Percentiles rank a stretch among this genome's conserved stretches.
phyloP scores from a whole-genome alignment of 148 eudicot species.

The Amaranthus palmeri region DNA sequence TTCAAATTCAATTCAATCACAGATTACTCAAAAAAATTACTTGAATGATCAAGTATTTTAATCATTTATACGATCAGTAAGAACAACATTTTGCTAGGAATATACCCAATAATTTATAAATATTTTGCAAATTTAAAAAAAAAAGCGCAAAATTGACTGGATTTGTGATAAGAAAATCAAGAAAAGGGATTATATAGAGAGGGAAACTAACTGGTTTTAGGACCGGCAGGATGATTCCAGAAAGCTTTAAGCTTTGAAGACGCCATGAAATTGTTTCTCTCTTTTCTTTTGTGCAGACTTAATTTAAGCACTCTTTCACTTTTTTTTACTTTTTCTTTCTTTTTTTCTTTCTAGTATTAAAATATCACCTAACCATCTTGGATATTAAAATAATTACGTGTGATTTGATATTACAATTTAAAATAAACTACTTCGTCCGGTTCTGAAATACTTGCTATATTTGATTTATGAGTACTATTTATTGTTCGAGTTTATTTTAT shows the following conservation, averaged over 20 bases:
- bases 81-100: neutral
- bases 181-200: neutral
- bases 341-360: no score
- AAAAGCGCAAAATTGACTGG: neutral
- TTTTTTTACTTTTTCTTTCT: no score
- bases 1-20: no score
- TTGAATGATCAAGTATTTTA: neutral
- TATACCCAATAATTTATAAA: neutral
- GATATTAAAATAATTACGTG: no score
- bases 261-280: conserved; percentile 26
- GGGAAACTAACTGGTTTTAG: conserved; percentile 44
- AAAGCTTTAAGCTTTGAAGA: conserved; percentile 44
- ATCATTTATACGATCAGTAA: neutral
- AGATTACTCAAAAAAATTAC: no score
- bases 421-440: no score
- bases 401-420: no score
- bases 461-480: no score
- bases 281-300: neutral
- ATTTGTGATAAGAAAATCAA: neutral
- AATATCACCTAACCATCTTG: no score
- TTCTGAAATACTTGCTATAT: no score
- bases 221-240: conserved; percentile 71
- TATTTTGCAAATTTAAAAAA: neutral
- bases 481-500: no score
- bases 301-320: no score